These are phyloP conservation scores for barley (Hordeum vulgare) DNA, from an alignment of 176 grass and related monocot species.

Conservation along the genomic window MorexV3_pseudomolecules_assembly NC_058522.1:440250177-440250676, in stretches of 20 bases:
- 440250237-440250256: slow-evolving; percentile 92
- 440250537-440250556: slow-evolving; percentile 74
- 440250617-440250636: slow-evolving; percentile 67
- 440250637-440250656: slow-evolving; percentile 92
- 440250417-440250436: slow-evolving; percentile 60
- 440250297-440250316: slow-evolving; percentile 88
- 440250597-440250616: slow-evolving; percentile 65
- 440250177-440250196: slow-evolving; percentile 53
- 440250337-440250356: slow-evolving; percentile 81
- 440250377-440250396: slow-evolving; percentile 95
- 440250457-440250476: slow-evolving; percentile 68
- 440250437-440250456: slow-evolving; percentile 82
- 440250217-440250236: slow-evolving; percentile 78
- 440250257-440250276: slow-evolving; percentile 86
- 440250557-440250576: slow-evolving; percentile 89
- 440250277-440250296: slow-evolving; percentile 82
- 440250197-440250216: slow-evolving; percentile 61
- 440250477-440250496: slow-evolving; percentile 73
- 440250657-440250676: slow-evolving; percentile 88
- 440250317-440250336: slow-evolving; percentile 83
- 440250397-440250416: slow-evolving; percentile 85
- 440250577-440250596: slow-evolving; percentile 65
- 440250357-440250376: slow-evolving; percentile 93
- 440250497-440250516: slow-evolving; percentile 86
- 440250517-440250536: slow-evolving; percentile 84